phyloP scores from a whole-genome alignment of 345 rosid species.

The Combretum micranthum region DNA sequence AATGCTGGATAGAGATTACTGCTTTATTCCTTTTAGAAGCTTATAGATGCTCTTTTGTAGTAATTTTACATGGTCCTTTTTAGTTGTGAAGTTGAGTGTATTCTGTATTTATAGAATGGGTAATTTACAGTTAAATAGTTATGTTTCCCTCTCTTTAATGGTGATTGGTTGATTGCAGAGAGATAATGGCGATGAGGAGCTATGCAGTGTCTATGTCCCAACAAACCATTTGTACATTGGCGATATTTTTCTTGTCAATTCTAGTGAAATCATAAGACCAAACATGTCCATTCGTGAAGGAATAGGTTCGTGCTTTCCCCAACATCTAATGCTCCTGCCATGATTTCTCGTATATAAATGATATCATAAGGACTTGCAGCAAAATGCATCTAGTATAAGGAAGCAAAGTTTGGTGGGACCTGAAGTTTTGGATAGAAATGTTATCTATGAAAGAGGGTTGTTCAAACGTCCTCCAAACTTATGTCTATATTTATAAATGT shows the following conservation, averaged over 20 bases:
- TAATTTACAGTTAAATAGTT: background rate
- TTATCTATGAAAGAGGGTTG: no score
- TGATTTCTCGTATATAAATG: background rate
- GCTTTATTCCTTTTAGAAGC: no score
- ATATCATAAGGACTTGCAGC: background rate
- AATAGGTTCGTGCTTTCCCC: conserved; percentile 48
- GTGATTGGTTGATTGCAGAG: conserved; percentile 36
- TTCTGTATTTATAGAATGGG: no score
- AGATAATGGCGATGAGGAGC: conserved; percentile 67
- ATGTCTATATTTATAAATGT: no score
- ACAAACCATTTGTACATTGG: conserved; percentile 84
- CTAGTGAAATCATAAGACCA: conserved; percentile 73
- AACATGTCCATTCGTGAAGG: conserved; percentile 85
- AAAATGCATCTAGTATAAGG: background rate
- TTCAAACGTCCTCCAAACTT: no score
- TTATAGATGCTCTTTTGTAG: no score
- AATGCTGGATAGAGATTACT: no score
- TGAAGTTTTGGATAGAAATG: no score
- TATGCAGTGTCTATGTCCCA: conserved; percentile 83
- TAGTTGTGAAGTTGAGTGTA: no score
- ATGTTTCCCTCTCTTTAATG: background rate
- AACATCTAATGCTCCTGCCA: background rate
- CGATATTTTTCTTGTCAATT: conserved; percentile 73
- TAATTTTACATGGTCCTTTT: no score
- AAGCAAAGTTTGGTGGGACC: no score